These are phyloP conservation scores for Pythium apleroticum DNA, from an alignment of 352 stramenopile species.

Conservation along the genomic window DNA sequence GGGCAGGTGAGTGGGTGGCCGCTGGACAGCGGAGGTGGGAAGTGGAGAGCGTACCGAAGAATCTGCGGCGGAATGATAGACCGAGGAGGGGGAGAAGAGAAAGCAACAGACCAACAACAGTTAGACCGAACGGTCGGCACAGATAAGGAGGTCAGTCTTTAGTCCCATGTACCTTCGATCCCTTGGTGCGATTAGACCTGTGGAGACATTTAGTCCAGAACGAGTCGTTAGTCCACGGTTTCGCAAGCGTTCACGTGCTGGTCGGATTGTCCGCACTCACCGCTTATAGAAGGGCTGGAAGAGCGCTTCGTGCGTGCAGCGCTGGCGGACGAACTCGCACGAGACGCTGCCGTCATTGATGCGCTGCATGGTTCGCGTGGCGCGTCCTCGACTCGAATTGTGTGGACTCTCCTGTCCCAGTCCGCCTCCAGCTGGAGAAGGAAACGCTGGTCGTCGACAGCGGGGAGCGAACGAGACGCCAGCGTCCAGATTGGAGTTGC, in stretches of 20 bases:
- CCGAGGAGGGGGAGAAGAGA: neutral
- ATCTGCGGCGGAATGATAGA: neutral
- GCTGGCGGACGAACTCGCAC: conserved; percentile 18
- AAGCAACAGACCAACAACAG: neutral
- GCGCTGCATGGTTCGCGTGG: neutral
- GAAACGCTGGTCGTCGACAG: neutral
- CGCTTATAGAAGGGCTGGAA: conserved; percentile 20
- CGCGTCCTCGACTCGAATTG: neutral
- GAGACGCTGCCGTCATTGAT: neutral
- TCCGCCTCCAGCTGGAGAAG: neutral
- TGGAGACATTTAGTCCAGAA: neutral
- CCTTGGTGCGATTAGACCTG: conserved; percentile 19
- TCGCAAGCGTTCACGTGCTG: neutral
- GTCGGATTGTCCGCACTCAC: conserved; percentile 2
- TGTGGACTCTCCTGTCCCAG: neutral
- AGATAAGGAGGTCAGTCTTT: no score
- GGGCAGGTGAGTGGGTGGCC: no score
- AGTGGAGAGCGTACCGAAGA: conserved; percentile 5
- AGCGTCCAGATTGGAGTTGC: conserved; percentile 7
- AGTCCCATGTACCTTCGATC: conserved; percentile 33
- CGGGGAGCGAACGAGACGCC: conserved; percentile 7
- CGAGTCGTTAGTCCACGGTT: neutral
- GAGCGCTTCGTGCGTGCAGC: conserved; percentile 12
- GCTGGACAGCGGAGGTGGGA: neutral
- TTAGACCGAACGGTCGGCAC: neutral